These are phyloP conservation scores for Phaeosphaeria sp. DNA, from an alignment of 2,329 filamentous ascomycete genomes.

Conservation along the genomic window DNA sequence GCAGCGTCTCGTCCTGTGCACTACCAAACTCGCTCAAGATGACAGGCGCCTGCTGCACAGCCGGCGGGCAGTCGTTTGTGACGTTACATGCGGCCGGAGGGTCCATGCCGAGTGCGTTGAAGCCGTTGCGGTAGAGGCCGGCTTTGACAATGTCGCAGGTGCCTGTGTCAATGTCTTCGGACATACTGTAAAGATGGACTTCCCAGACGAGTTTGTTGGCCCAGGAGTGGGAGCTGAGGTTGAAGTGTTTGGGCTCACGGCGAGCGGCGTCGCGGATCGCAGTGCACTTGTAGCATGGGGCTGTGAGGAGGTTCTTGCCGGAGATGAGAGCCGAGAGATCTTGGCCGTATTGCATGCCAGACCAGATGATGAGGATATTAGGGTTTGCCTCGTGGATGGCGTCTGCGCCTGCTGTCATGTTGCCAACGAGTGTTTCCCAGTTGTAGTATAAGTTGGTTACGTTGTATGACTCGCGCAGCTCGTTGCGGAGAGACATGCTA, in stretches of 20 bases:
- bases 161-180: slow-evolving; percentile 50
- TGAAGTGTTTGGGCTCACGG: slow-evolving; percentile 54
- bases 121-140: slow-evolving; percentile 57
- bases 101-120: slow-evolving; percentile 54
- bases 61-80: slow-evolving; percentile 42
- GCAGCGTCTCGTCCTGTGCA: slow-evolving; percentile 48
- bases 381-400: slow-evolving; percentile 61
- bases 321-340: slow-evolving; percentile 56
- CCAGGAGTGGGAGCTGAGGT: slow-evolving; percentile 55
- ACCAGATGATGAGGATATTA: slow-evolving; percentile 61
- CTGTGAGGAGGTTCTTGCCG: slow-evolving; percentile 45
- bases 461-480: slow-evolving; percentile 53
- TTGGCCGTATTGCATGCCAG: slow-evolving; percentile 61
- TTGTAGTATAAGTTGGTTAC: slow-evolving; percentile 36
- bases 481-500: slow-evolving; percentile 65
- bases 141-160: slow-evolving; percentile 58
- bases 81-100: slow-evolving; percentile 45
- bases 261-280: slow-evolving; percentile 52
- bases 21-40: slow-evolving; percentile 48
- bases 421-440: slow-evolving; percentile 42
- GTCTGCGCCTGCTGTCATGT: slow-evolving; percentile 56
- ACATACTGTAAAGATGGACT: slow-evolving; percentile 62
- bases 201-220: slow-evolving; percentile 66
- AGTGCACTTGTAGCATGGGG: slow-evolving; percentile 50
- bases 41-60: slow-evolving; percentile 45